A percentile compares a stretch with the other conserved stretches of the same genome.
Evolutionary conservation across 257 asterid genomes (phyloP).

Genomic region (Nicotiana benthamiana): DNA sequence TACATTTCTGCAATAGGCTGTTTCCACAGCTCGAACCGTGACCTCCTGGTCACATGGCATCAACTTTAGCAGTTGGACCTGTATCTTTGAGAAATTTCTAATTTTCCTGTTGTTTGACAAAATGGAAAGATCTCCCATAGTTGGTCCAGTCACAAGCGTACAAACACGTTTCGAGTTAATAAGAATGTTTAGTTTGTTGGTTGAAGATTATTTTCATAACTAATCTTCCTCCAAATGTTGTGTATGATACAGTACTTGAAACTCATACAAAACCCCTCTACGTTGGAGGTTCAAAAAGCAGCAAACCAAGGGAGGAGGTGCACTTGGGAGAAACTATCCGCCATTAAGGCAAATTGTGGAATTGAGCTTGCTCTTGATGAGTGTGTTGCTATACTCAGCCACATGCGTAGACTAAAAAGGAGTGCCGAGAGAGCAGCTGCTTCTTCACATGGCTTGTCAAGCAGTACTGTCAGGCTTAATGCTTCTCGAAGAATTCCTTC

Average conservation of each 20-base stretch:
- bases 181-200: background rate
- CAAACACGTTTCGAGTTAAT: background rate
- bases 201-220: background rate
- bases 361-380: slow-evolving; percentile 93
- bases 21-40: too few relatives aligned
- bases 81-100: background rate
- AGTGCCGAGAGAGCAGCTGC: slow-evolving; percentile 89
- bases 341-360: slow-evolving; percentile 90
- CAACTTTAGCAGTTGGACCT: too few relatives aligned
- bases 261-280: slow-evolving; percentile 80
- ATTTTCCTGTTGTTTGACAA: background rate
- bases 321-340: slow-evolving; percentile 95
- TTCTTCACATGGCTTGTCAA: slow-evolving; percentile 29
- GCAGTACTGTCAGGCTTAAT: slow-evolving; percentile 42
- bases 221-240: background rate
- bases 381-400: slow-evolving; percentile 78
- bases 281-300: slow-evolving; percentile 69
- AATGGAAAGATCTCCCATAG: too few relatives aligned
- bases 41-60: too few relatives aligned
- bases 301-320: slow-evolving; percentile 91
- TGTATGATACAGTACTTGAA: slow-evolving; percentile 51
- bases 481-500: slow-evolving; percentile 85
- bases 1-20: too few relatives aligned
- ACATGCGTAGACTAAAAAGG: slow-evolving; percentile 77
- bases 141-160: too few relatives aligned